Base-by-base conservation (phyloP, 2,329 filamentous ascomycete genomes). In the Fusarium penzigii region DNA sequence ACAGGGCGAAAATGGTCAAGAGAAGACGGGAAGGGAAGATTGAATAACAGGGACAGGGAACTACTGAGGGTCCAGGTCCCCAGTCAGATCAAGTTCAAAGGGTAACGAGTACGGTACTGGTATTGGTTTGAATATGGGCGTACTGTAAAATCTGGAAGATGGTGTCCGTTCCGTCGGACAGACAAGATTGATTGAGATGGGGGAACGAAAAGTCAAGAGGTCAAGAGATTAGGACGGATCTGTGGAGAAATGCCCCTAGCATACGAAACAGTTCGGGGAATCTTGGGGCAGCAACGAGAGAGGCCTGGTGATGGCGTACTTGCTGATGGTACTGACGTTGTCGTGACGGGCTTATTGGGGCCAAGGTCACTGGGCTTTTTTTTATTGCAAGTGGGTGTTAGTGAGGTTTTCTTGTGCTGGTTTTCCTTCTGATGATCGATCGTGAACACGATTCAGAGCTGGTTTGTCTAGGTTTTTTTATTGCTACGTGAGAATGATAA, bases 391-490 rank as follows among this genome's bases (percentile, higher is more conserved):
- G 32, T 11, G 32, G 32, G 10, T 36, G 32, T 36, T 11, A 36
- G 10, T 36, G 32, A 36, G 32, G 32, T 36, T 36, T 36, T 14
- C 13, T 11, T 36, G 10, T 11, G 10, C 3, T 36, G 32, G 10
- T 12, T 4, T 36, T 11, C 10, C 13, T 36, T 36, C 20, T 25
- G 20, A 7, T 25, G 20, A 36, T 36, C 32, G 32, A 36, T 36
- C 32, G 10, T 14, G 32, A 25, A 36, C 32, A 14, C 32, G 32
- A 36, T 36, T 36, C 13, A 36, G 40, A 61, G 54, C 54, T 56
- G 49, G 55, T 61, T 57, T 61, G 48, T 50, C 46, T 60, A 58
- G 42, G 58, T 49, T 40, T 56, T 56, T 48, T 58, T 56, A 46
- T 40, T 51, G 51, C 25, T 51, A 36, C 32, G 32, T 36, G 32